A percentile compares a stretch with the other conserved stretches of the same genome.
phyloP scores from a whole-genome alignment of 1,284 basidiomycete species.

The Irpex lacteus region DNA sequence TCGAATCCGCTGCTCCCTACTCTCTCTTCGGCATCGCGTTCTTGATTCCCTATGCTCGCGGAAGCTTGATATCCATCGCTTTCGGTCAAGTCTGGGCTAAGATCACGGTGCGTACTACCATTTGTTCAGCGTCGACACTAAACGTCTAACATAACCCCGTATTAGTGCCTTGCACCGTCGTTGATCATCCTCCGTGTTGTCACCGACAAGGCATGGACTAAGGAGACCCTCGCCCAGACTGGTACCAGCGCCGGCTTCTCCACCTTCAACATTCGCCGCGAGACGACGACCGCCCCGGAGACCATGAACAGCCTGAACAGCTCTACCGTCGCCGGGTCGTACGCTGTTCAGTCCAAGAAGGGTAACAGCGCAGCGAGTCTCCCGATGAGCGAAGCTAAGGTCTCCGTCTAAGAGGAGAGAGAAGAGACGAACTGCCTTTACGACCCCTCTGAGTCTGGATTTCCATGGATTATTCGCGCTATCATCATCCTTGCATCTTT shows the following conservation, averaged over 20 bases:
- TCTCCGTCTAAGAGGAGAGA: background rate
- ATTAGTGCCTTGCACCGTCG: constrained; percentile 20
- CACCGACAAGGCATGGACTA: constrained; percentile 15
- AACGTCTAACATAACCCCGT: background rate
- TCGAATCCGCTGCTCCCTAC: constrained; percentile 21
- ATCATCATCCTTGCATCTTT: background rate
- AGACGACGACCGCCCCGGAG: background rate
- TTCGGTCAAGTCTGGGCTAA: constrained; percentile 19
- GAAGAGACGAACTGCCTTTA: background rate
- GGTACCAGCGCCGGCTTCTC: background rate
- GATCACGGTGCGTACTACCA: constrained; percentile 12
- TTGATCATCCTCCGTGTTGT: constrained; percentile 20
- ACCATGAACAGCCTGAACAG: background rate
- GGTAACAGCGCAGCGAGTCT: constrained; percentile 3
- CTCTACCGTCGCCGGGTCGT: constrained; percentile 1
- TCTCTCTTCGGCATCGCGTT: constrained; percentile 16
- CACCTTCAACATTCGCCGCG: background rate
- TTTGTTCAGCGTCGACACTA: background rate
- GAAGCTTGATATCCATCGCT: constrained; percentile 9
- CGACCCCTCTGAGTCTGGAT: background rate
- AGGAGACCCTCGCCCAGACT: constrained; percentile 2
- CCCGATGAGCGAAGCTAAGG: background rate
- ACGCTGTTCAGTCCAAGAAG: background rate
- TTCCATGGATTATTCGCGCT: background rate
- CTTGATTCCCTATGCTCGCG: constrained; percentile 16